Evolutionary conservation across 2,329 filamentous ascomycete species (phyloP).

Genomic region (Coniella vitis): DNA sequence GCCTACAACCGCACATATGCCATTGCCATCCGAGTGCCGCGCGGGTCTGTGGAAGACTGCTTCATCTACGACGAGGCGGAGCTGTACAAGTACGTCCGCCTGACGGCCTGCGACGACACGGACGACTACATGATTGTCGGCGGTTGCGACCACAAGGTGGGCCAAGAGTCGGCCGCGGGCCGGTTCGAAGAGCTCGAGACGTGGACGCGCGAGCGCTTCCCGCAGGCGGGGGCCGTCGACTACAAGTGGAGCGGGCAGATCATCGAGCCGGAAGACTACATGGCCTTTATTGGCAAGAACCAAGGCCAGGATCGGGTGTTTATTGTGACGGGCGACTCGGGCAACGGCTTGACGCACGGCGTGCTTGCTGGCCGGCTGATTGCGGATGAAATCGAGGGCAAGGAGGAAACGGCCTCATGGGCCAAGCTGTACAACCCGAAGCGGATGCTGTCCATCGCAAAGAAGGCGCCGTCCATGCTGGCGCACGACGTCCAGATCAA

Average conservation of each 20-base stretch:
- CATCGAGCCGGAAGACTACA: conserved; percentile 46
- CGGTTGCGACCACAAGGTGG: conserved; percentile 53
- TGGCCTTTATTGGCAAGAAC: conserved; percentile 51
- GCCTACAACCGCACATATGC: conserved; percentile 49
- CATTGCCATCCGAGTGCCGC: conserved; percentile 48
- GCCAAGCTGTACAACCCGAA: conserved; percentile 42
- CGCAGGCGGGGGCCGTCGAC: conserved; percentile 40
- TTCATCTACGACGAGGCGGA: conserved; percentile 50
- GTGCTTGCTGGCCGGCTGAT: conserved; percentile 45
- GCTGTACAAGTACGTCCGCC: conserved; percentile 47
- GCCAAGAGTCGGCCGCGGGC: conserved; percentile 38
- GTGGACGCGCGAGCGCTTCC: conserved; percentile 48
- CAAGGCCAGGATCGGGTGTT: conserved; percentile 44
- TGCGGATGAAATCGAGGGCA: conserved; percentile 39
- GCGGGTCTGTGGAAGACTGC: conserved; percentile 44
- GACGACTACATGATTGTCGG: conserved; percentile 51
- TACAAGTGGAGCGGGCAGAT: conserved; percentile 54
- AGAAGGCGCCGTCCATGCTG: conserved; percentile 38
- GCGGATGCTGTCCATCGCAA: conserved; percentile 36
- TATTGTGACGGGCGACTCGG: conserved; percentile 50
- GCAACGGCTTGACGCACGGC: conserved; percentile 50
- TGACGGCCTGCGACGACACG: conserved; percentile 45
- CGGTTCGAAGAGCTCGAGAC: conserved; percentile 44
- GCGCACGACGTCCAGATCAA: conserved; percentile 49
- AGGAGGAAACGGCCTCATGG: conserved; percentile 38